Percentiles rank a stretch among this genome's conserved stretches.
Evolutionary conservation across 169 alveolate species (phyloP).

Genomic region (Plasmodium malariae): DNA sequence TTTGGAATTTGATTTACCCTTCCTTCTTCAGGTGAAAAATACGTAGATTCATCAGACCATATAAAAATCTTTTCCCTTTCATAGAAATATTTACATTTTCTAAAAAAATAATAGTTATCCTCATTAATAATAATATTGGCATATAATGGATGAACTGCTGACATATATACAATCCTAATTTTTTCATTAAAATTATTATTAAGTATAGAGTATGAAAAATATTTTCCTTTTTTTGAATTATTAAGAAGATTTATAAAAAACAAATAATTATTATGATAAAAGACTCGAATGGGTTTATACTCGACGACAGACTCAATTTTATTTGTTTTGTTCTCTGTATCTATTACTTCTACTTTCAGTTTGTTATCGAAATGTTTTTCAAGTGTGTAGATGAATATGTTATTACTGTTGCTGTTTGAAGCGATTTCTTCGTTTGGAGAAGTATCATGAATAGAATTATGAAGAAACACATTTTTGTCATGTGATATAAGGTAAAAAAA

Average conservation of each 20-base stretch:
- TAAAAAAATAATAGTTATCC: slow-evolving; percentile 17
- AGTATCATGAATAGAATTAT: neutral
- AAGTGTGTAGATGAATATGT: slow-evolving; percentile 23
- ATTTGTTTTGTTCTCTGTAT: slow-evolving; percentile 22
- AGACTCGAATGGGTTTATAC: slow-evolving; percentile 51
- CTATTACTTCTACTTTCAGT: slow-evolving; percentile 40
- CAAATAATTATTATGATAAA: slow-evolving; percentile 26
- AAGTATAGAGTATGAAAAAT: slow-evolving; percentile 53
- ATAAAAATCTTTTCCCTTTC: slow-evolving; percentile 41
- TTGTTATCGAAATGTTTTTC: slow-evolving; percentile 12
- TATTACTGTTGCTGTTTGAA: neutral
- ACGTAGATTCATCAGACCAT: slow-evolving; percentile 39
- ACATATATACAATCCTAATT: slow-evolving; percentile 52
- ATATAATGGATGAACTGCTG: slow-evolving; percentile 55
- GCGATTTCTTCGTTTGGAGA: neutral
- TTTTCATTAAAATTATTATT: slow-evolving; percentile 37
- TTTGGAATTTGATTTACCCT: slow-evolving; percentile 36
- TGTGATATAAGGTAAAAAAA: slow-evolving; percentile 36
- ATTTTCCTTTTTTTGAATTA: neutral
- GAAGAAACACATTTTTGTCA: slow-evolving; percentile 21
- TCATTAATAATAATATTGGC: neutral
- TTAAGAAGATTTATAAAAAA: slow-evolving; percentile 53
- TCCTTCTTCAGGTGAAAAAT: slow-evolving; percentile 13
- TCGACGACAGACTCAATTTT: slow-evolving; percentile 20
- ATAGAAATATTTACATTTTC: slow-evolving; percentile 72